Evolutionary conservation across 495 filamentous ascomycete genomes (phyloP), one percentile per base, ranked within the genome.

Genomic region (Aspergillus cavernicola): DNA sequence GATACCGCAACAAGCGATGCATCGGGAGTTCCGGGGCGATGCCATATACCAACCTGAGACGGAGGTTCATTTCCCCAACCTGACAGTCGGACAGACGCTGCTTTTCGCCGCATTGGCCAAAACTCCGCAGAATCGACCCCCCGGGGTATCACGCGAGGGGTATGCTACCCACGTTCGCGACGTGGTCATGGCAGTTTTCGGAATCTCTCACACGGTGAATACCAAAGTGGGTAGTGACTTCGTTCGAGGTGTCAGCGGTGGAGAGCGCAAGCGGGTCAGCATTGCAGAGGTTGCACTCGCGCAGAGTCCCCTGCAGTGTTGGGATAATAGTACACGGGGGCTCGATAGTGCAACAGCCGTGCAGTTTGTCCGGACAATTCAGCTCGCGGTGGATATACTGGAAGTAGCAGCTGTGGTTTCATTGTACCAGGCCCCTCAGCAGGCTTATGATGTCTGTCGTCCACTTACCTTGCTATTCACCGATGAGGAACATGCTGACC

Each of bases 321-420:
- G 89, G 88, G 90, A 95, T 66, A 95, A 96, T 74, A 85, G 81
- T 56, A 92, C 90, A 5, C 82, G 90, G 60, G 90, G 90, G 43
- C 73, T 95, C 36, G 90, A 96, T 61, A 87, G 87, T 39, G 86
- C 85, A 16, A 95, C 90, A 5, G 90, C 90, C 0, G 76, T 95
- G 44, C 86, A 91, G 43, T 76, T 75, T 62, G 73, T 79, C 59
- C 87, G 87, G 63, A 88, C 86, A 1, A 72, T 93, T 46, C 80
- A 86, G n/a, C 72, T 89, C 46, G 81, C 89, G 67, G 86, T 88
- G 13, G 84, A 90, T 60, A 79, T 90, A 48, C 84, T 88, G 65
- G 79, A 87, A 57, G 85, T 82, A 0, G 85, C 83, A 16, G 89
- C 85, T 11, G 88, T 90, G 31, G 89, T 91, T 11, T 88, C 87